These are phyloP conservation scores for Clarkia xantiana DNA, from an alignment of 345 rosid genomes.

Conservation along the genomic window DNA sequence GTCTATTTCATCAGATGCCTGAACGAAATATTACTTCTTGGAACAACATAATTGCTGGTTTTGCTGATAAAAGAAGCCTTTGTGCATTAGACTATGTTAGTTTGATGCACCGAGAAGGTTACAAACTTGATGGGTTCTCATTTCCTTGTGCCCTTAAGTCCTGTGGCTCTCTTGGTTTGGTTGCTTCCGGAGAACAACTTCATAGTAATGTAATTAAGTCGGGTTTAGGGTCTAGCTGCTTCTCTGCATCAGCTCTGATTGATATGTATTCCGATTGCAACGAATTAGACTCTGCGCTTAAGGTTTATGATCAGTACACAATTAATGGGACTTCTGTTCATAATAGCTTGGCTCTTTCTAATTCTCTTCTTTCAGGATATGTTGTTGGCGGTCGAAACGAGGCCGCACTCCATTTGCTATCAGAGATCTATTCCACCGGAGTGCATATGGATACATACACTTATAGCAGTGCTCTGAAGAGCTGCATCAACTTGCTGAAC, in stretches of 20 bases:
- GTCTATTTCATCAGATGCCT: conserved; percentile 37
- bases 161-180: conserved; percentile 27
- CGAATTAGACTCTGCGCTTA: conserved; percentile 23
- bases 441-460: conserved; percentile 43
- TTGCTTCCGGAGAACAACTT: conserved; percentile 38
- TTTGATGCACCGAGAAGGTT: conserved; percentile 50
- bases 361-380: conserved; percentile 54
- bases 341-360: conserved; percentile 33
- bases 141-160: conserved; percentile 53
- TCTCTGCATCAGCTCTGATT: conserved; percentile 38
- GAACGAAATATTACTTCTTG: conserved; percentile 42
- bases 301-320: conserved; percentile 18
- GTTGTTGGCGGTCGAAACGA: conserved; percentile 26
- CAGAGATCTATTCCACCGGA: conserved; percentile 23
- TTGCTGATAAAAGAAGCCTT: conserved; percentile 35
- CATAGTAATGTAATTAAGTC: conserved; percentile 43
- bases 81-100: conserved; percentile 30
- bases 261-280: conserved; percentile 62
- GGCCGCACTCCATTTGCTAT: conserved; percentile 34
- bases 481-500: conserved; percentile 37
- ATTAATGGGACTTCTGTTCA: not conserved
- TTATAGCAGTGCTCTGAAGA: conserved; percentile 41
- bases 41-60: conserved; percentile 61
- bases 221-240: conserved; percentile 39
- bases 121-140: conserved; percentile 44